Percentiles rank a stretch among this genome's conserved stretches.
Evolutionary conservation across 192 early-diverging fungal genomes (phyloP).

Genomic region (Gonapodya prolifera): DNA sequence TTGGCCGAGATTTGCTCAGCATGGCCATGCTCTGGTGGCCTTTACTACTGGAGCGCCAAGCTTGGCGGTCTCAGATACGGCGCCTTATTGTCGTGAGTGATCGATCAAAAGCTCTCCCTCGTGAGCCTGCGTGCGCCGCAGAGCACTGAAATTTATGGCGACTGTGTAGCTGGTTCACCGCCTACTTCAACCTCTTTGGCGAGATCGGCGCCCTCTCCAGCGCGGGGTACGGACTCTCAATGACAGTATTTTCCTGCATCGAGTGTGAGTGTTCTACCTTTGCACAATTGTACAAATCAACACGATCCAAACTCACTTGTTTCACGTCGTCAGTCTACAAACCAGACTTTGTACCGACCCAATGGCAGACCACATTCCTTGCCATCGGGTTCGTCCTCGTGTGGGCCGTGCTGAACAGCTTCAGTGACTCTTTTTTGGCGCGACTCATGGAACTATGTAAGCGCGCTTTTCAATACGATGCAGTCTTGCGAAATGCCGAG

Average conservation of each 20-base stretch:
- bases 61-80: slow-evolving; percentile 15
- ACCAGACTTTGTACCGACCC: not conserved
- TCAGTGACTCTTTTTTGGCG: not conserved
- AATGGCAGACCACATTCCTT: not conserved
- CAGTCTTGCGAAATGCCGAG: not conserved
- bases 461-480: too few species aligned
- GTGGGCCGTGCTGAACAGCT: not conserved
- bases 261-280: not conserved
- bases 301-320: not conserved
- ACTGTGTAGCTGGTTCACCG: slow-evolving; percentile 34
- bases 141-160: slow-evolving; percentile 21
- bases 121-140: too few species aligned
- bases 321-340: not conserved
- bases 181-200: slow-evolving; percentile 14
- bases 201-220: not conserved
- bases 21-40: slow-evolving; percentile 32
- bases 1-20: slow-evolving; percentile 32
- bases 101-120: not conserved
- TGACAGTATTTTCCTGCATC: not conserved
- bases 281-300: not conserved
- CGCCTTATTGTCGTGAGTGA: not conserved
- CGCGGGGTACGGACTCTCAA: not conserved
- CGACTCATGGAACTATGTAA: not conserved
- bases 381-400: not conserved
- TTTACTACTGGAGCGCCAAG: slow-evolving; percentile 37